Evolutionary conservation across 768 basidiomycete species (phyloP).

Genomic region (Russula griseocarnosa): DNA sequence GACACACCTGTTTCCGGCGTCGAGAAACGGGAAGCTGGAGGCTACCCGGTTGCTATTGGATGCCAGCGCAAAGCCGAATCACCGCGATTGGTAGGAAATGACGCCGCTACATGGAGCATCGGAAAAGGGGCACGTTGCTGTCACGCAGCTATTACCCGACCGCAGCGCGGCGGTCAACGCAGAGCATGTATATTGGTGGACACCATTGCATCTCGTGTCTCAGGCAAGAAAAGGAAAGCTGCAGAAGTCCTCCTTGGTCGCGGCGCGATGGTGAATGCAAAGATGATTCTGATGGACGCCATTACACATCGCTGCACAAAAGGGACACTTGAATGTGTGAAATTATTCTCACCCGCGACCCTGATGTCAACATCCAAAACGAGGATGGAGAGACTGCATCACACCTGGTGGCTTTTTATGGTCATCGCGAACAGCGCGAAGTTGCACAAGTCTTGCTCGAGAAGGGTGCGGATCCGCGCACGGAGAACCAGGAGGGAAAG

Average conservation of each 20-base stretch:
- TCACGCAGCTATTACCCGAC: not conserved
- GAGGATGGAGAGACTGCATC: not conserved
- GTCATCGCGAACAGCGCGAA: not conserved
- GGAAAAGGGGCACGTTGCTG: not conserved
- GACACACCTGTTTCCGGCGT: not conserved
- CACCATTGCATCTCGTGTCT: not conserved
- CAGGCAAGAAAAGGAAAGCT: not conserved
- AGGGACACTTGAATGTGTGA: not conserved
- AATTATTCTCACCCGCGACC: not conserved
- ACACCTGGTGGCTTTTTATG: not conserved
- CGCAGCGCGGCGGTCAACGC: not conserved
- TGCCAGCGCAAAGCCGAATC: not conserved
- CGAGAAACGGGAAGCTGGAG: not conserved
- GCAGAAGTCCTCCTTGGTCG: not conserved
- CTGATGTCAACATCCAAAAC: not conserved
- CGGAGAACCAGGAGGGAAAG: not conserved
- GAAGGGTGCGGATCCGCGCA: not conserved
- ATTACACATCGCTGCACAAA: not conserved
- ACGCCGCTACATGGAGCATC: constrained; percentile 4
- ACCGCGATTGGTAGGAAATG: not conserved
- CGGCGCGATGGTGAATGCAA: not conserved
- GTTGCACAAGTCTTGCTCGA: not conserved
- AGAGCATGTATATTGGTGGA: not conserved
- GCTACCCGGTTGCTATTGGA: not conserved
- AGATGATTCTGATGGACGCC: not conserved